Base-by-base conservation (phyloP, 805 yeast genomes). In the Wickerhamiella hasegawae region DNA sequence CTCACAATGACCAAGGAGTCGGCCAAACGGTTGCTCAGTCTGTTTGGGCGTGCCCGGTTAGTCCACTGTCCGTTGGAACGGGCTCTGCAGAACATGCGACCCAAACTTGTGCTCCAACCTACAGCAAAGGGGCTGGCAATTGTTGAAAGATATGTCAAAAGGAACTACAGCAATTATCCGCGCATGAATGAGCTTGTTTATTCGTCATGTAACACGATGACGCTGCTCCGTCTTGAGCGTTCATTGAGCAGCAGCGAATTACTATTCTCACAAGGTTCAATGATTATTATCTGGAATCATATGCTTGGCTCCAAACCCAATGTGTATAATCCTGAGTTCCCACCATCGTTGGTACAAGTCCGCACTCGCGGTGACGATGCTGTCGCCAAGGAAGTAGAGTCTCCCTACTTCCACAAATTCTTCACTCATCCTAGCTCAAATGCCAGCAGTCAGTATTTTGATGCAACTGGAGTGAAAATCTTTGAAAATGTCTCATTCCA, bases 391-490 rank as follows among this genome's bases (percentile, higher is more conserved):
- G 15, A 14, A n/a, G 22, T 15, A 28, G 32, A 22, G 3, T 42
- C 51, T 2, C 93, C 94, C 0, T 74, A 77, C 43, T 68, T 71
- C 36, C 93, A 80, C 47, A 65, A 68, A 27, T 80, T 68, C 48
- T 83, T 83, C 58, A 75, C 87, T 3, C 85, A 84, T 47, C 96
- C 96, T 0, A 92, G 78, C 49, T 78, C 92, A 0, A 87, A 78
- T 43, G 64, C 93, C 0, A 80, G 73, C 49, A 53, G 71, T 8
- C 95, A 84, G 51, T 84, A 84, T 51, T 84, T 76, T 50, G 73
- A 70, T 4, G 69, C 85, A 0, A 46, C 57, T 19, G 95, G 95
- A 1, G 63, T 81, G 3, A 57, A 94, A 17, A 46, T 80, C 3
- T 69, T 69, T 43, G 51, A 60, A 29, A 50, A 66, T 31, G 63